Evolutionary conservation across 2,329 filamentous ascomycete species (phyloP), one percentile per base, ranked within the genome.

Genomic region (Hymenoscyphus linearis): DNA sequence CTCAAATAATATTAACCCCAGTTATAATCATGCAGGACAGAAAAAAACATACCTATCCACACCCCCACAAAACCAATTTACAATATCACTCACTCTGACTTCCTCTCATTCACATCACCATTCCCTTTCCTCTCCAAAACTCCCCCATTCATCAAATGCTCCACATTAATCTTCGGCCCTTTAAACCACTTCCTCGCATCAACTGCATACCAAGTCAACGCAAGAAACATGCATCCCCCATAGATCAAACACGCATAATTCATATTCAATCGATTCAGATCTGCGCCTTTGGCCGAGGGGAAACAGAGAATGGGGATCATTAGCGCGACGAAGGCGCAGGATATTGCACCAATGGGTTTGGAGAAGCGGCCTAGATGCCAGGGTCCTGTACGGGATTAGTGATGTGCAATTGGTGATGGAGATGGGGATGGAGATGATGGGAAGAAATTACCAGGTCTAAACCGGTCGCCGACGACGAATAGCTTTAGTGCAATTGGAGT

Each of bases 231-330:
- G 0, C 84, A 82, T 2, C 76, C 85, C 4, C 85, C 86, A 73
- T 86, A 89, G 9, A 88, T 85, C 26, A 89, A 75, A 65, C 78
- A 82, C 1, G 86, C 88, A 83, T 86, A 90, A 69, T 90, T 89
- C 86, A 89, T 89, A 6, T 75, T 68, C 2, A 70, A 61, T 3
- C 66, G 68, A 10, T 79, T 78, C 57, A 89, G 71, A 66, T 87
- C 76, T 0, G 71, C 73, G 1, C 85, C 85, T 1, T 78, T 83
- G 4, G 79, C 76, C 55, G 79, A 80, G 0, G 87, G 87, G 55
- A 90, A 77, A 71, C 85, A 89, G 52, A 90, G 76, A 47, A 89
- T 84, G 0, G 87, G 87, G 57, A 89, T 76, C 83, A 90, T 89
- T 26, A 90, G 75, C 4, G 79, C 63, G 1, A 88, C 84, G 70